These are phyloP conservation scores for Candida pseudofarinosa DNA, from an alignment of 805 yeast species.

Conservation along the genomic window DNA sequence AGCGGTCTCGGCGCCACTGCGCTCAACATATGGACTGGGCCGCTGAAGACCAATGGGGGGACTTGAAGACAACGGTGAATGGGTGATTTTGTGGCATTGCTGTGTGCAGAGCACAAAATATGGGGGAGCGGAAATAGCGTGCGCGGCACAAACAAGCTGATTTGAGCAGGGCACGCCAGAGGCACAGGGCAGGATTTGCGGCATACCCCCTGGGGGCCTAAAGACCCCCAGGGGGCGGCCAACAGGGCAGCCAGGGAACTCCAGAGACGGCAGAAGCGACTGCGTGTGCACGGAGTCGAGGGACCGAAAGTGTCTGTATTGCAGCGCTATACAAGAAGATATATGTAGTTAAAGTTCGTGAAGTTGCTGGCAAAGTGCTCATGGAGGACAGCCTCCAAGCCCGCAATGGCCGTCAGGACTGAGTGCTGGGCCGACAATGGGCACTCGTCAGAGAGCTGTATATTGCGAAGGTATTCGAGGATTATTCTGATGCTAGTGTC, in stretches of 20 bases:
- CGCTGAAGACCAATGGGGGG: not conserved
- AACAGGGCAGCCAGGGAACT: too few species aligned
- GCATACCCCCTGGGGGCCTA: too few species aligned
- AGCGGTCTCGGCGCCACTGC: not conserved
- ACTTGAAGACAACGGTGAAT: not conserved
- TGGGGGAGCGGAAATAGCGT: not conserved
- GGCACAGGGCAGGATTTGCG: too few species aligned
- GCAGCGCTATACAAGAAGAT: not conserved
- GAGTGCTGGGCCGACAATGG: not conserved
- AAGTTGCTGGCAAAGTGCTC: conserved; percentile 1
- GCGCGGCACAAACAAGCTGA: not conserved
- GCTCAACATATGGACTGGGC: not conserved
- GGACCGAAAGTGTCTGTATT: too few species aligned
- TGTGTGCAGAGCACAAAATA: not conserved
- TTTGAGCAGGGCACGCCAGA: too few species aligned
- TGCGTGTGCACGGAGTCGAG: too few species aligned
- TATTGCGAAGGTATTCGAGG: conserved; percentile 2
- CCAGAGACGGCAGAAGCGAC: too few species aligned
- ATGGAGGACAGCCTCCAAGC: conserved; percentile 2
- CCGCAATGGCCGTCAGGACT: not conserved
- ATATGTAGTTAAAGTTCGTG: conserved; percentile 1
- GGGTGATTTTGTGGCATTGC: not conserved
- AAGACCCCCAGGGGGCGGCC: too few species aligned
- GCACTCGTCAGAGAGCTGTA: conserved; percentile 1
- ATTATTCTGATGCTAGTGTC: conserved; percentile 1